Conservation (phyloP, 768 basidiomycete species). For the Suillus cothurnatus region DNA sequence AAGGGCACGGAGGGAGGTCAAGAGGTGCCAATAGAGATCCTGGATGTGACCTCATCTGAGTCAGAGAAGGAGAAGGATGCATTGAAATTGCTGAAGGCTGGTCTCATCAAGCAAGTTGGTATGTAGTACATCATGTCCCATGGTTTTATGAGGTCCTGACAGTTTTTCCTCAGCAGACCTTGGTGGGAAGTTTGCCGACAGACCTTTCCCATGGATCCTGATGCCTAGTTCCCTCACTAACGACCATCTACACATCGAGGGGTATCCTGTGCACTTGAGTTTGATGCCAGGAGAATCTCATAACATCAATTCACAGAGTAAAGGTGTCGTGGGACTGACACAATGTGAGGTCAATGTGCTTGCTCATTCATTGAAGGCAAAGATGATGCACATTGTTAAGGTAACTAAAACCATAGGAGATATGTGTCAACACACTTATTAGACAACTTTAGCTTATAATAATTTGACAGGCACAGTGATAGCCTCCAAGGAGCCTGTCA, state of each 20-base stretch:
- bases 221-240: background rate
- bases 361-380: background rate
- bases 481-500: background rate
- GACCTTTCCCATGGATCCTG: background rate
- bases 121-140: background rate
- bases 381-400: background rate
- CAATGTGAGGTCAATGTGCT: background rate
- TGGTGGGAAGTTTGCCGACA: background rate
- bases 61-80: background rate
- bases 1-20: background rate
- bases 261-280: background rate
- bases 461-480: background rate
- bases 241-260: background rate
- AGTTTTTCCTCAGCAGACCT: background rate
- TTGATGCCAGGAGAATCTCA: background rate
- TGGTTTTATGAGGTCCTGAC: background rate
- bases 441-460: too few species aligned
- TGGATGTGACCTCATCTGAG: background rate
- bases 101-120: background rate
- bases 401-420: background rate
- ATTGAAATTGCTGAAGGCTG: background rate
- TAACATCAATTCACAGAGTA: background rate
- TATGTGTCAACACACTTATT: too few species aligned
- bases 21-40: background rate
- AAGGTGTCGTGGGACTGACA: background rate